Evolutionary conservation across 1,139 yeast species (phyloP).

Genomic region (Ogataea hybrid): DNA sequence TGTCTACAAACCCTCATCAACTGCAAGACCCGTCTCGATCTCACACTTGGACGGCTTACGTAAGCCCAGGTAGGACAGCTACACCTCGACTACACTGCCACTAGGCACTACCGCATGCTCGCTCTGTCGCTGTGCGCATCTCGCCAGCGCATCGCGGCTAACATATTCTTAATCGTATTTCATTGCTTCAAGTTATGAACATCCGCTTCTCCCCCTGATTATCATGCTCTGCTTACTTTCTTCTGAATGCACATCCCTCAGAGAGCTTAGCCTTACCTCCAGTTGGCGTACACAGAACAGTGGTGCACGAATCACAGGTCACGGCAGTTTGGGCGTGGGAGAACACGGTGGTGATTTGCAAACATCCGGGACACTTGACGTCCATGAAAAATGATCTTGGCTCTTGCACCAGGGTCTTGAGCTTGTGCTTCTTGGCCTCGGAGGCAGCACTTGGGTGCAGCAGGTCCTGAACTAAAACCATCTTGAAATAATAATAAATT

Average conservation of each 20-base stretch:
- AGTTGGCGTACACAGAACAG: conserved; percentile 97
- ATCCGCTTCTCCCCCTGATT: conserved; percentile 8
- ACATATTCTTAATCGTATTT: conserved; percentile 6
- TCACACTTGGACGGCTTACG: no score
- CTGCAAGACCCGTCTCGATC: no score
- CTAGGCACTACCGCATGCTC: not conserved
- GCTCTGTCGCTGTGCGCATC: not conserved
- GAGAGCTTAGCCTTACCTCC: conserved; percentile 99
- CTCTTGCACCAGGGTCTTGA: conserved; percentile 93
- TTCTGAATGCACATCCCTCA: conserved; percentile 99
- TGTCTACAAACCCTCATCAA: no score
- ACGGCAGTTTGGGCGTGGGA: conserved; percentile 99
- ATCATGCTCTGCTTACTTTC: conserved; percentile 59
- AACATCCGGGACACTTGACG: conserved; percentile 99
- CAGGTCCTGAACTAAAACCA: conserved; percentile 96
- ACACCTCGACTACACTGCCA: no score
- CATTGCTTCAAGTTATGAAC: conserved; percentile 11
- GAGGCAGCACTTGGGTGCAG: conserved; percentile 97
- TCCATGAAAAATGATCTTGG: conserved; percentile 99
- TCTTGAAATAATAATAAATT: conserved; percentile 11
- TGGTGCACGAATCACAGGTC: conserved; percentile 98
- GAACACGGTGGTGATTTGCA: conserved; percentile 98
- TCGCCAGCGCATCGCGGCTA: not conserved
- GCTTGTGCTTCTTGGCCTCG: conserved; percentile 96
- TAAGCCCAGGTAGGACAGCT: no score